Evolutionary conservation across 495 filamentous ascomycete genomes (phyloP), one percentile per base, ranked within the genome.

Genomic region (Geopyxis carbonaria): DNA sequence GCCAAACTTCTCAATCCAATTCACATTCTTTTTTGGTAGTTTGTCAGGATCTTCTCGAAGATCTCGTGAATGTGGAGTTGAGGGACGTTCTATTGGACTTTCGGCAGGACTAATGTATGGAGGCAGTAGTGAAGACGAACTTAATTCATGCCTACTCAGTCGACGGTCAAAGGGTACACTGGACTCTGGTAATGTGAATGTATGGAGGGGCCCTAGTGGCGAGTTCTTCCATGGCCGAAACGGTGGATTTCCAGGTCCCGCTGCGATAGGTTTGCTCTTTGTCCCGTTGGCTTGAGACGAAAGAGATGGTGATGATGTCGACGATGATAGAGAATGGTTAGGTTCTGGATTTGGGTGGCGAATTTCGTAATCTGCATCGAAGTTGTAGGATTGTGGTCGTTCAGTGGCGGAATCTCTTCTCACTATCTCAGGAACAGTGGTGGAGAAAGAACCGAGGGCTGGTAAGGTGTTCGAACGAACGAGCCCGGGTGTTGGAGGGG

Each of bases 401-500:
- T n/a, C 16, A 34, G 31, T 18, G 10, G 31, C 16, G 31, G 16
- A 10, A 34, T 34, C 31, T 16, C 22, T 14, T 41, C 23, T 24
- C 13, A 8, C 25, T 41, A 5, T 27, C 9, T 16, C 10, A 32
- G 28, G 11, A 28, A 8, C 19, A 25, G n/a, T 38, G 18, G n/a
- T 16, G 14, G 20, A n/a, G 38, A 41, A 22, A 1, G 42, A 48
- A 18, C 39, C 27, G 28, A 53, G 31, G 25, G 45, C 38, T 7
- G 51, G 51, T 16, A 47, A 46, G 15, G 50, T 49, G 32, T 62
- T 60, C 63, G 68, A 48, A 61, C 58, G 35, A 65, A 65, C 44
- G 67, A 65, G 40, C 62, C 66, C 44, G 61, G 59, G 52, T 60
- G 66, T 40, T 61, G 46, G 46, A 33, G 53, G 50, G 38, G 57